Percentiles rank a stretch among this genome's conserved stretches.
Evolutionary conservation across 257 asterid species (phyloP).

Genomic region (Solanum chiquidenum): DNA sequence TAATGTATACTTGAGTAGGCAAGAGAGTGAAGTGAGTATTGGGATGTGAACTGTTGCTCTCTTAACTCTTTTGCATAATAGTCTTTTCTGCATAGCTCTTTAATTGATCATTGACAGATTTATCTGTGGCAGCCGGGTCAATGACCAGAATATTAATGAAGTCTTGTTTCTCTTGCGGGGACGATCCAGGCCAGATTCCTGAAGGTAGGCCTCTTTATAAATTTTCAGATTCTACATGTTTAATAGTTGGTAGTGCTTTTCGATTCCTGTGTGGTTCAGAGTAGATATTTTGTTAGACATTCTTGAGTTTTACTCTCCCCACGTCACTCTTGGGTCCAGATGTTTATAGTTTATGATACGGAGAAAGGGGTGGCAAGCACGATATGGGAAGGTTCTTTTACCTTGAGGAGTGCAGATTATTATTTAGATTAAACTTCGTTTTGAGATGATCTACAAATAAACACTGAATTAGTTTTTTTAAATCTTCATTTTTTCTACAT

Average conservation of each 20-base stretch:
- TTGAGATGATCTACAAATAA: background rate
- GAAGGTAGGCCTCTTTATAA: constrained; percentile 43
- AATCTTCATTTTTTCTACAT: background rate
- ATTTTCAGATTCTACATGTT: background rate
- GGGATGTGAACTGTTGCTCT: background rate
- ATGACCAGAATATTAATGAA: constrained; percentile 38
- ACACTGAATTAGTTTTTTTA: background rate
- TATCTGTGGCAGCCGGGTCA: constrained; percentile 50
- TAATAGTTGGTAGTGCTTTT: background rate
- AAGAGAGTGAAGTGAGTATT: background rate
- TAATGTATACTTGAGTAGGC: background rate
- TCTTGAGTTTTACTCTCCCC: background rate
- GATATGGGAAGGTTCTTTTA: background rate
- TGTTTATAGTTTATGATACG: background rate
- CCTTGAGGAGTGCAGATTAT: background rate
- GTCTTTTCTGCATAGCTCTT: background rate
- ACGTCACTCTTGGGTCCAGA: background rate
- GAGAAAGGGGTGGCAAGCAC: background rate
- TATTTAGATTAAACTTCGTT: background rate
- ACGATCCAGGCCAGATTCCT: constrained; percentile 71
- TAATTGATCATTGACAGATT: background rate
- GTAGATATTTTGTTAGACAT: background rate
- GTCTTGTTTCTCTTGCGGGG: constrained; percentile 87
- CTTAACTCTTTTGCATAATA: background rate
- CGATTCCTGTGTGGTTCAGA: background rate